Evolutionary conservation across 164 flowering plant species (phyloP).

Genomic region (Vitis riparia): DNA sequence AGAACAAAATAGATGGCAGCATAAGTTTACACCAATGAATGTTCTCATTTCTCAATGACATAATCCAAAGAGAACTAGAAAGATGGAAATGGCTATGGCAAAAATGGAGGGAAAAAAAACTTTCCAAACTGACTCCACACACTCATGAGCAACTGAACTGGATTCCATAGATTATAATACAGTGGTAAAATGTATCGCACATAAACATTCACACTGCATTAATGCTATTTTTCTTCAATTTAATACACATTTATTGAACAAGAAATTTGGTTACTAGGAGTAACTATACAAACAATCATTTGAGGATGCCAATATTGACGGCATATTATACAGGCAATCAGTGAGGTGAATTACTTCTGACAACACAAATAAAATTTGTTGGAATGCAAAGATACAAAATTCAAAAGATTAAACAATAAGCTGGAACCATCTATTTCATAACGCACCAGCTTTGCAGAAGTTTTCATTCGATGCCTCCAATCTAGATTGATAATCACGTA

Average conservation of each 20-base stretch:
- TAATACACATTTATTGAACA: not conserved
- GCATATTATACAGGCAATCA: too few species aligned
- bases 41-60: not conserved
- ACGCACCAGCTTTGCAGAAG: slow-evolving; percentile 61
- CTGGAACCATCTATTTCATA: not conserved
- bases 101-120: not conserved
- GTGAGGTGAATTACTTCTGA: not conserved
- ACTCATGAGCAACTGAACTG: not conserved
- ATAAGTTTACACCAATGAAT: not conserved
- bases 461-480: slow-evolving; percentile 47
- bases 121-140: not conserved
- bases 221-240: not conserved
- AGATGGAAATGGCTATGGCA: too few species aligned
- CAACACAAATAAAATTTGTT: not conserved
- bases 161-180: not conserved
- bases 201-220: not conserved
- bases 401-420: not conserved
- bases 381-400: not conserved
- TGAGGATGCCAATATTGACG: too few species aligned
- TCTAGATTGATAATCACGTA: slow-evolving; percentile 52
- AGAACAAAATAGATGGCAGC: not conserved
- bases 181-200: not conserved
- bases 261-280: too few species aligned
- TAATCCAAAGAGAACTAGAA: not conserved
- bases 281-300: too few species aligned